phyloP scores from a whole-genome alignment of 345 rosid genomes.

The Geranium brycei region DNA sequence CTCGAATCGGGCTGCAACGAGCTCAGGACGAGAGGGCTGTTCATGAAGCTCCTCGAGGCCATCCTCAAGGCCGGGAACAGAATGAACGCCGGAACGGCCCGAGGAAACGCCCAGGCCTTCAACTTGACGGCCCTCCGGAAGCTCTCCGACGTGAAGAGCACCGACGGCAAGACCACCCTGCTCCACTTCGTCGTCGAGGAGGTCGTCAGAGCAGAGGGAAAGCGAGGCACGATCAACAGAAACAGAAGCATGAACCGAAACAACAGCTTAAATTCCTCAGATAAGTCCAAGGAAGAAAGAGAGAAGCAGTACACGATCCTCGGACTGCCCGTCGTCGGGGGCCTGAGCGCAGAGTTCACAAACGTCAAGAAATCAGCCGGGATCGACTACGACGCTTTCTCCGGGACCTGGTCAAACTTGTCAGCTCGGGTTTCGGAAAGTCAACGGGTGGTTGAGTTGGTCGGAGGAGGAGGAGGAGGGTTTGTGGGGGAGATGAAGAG shows the following conservation, averaged over 20 bases:
- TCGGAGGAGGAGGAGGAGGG: slow-evolving; percentile 13
- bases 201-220: slow-evolving; percentile 72
- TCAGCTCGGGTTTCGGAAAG: slow-evolving; percentile 34
- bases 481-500: slow-evolving; percentile 48
- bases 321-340: slow-evolving; percentile 72
- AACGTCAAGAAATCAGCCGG: slow-evolving; percentile 74
- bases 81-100: slow-evolving; percentile 85
- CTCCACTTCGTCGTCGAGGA: slow-evolving; percentile 85
- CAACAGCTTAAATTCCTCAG: slow-evolving; percentile 17
- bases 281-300: slow-evolving; percentile 36
- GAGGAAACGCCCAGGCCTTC: slow-evolving; percentile 92
- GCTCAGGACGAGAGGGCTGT: slow-evolving; percentile 56
- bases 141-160: slow-evolving; percentile 74
- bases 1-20: slow-evolving; percentile 61
- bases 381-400: slow-evolving; percentile 33
- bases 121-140: slow-evolving; percentile 57
- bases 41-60: slow-evolving; percentile 79
- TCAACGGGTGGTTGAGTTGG: slow-evolving; percentile 23
- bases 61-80: slow-evolving; percentile 86
- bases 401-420: slow-evolving; percentile 37
- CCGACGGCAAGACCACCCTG: slow-evolving; percentile 68
- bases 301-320: slow-evolving; percentile 54
- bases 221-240: slow-evolving; percentile 43
- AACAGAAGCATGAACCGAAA: slow-evolving; percentile 30
- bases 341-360: slow-evolving; percentile 65